A percentile compares a stretch with the other conserved stretches of the same genome.
Conservation (phyloP, 2,329 filamentous ascomycete species). For the Fusarium redolens region DNA sequence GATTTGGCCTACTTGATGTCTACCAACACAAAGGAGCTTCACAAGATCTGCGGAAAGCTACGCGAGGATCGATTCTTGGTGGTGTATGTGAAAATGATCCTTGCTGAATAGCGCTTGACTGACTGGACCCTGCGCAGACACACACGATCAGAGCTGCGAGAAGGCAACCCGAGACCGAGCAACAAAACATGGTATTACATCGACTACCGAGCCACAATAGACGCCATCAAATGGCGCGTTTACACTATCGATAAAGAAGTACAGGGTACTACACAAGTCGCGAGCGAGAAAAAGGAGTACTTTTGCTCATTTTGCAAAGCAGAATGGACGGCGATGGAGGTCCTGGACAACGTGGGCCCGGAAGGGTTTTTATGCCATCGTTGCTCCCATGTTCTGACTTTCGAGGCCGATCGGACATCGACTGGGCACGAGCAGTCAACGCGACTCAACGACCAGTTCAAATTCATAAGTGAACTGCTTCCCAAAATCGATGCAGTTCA, state of each 20-base stretch:
- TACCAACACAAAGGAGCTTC: slow-evolving; percentile 91
- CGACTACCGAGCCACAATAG: slow-evolving; percentile 92
- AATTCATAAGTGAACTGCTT: slow-evolving; percentile 80
- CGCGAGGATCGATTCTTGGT: slow-evolving; percentile 87
- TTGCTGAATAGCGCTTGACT: slow-evolving; percentile 47
- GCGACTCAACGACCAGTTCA: slow-evolving; percentile 81
- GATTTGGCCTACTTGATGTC: slow-evolving; percentile 89
- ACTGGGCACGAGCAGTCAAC: slow-evolving; percentile 80
- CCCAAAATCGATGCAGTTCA: slow-evolving; percentile 80
- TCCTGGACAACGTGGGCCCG: slow-evolving; percentile 78
- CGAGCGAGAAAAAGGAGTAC: slow-evolving; percentile 91
- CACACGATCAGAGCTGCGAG: slow-evolving; percentile 76
- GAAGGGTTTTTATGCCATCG: slow-evolving; percentile 85
- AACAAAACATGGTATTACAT: slow-evolving; percentile 97
- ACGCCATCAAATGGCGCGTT: slow-evolving; percentile 95
- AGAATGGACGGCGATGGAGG: slow-evolving; percentile 91
- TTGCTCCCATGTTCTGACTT: slow-evolving; percentile 74
- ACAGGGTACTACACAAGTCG: slow-evolving; percentile 83
- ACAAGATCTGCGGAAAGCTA: slow-evolving; percentile 87
- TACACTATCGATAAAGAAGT: slow-evolving; percentile 90
- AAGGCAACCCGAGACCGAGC: slow-evolving; percentile 83
- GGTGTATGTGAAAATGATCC: slow-evolving; percentile 66
- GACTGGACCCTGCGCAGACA: slow-evolving; percentile 65
- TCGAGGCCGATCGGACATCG: slow-evolving; percentile 74
- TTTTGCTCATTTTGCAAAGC: slow-evolving; percentile 83